A percentile compares a stretch with the other conserved stretches of the same genome.
Evolutionary conservation across 441 rosid species (phyloP).

Genomic region (Mallotus japonicus): DNA sequence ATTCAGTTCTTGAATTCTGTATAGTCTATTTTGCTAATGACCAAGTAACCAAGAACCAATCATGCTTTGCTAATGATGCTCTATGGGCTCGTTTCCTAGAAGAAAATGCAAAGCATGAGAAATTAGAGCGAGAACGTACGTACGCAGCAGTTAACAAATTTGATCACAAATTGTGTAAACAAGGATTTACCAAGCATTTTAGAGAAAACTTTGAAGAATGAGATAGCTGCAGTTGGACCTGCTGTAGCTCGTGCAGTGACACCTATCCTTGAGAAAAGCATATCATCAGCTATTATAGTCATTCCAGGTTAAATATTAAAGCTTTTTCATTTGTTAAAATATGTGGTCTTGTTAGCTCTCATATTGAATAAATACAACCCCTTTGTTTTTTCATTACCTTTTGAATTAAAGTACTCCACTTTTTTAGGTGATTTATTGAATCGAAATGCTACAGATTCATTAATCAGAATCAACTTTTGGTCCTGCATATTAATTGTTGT

Average conservation of each 20-base stretch:
- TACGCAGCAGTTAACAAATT: slow-evolving; percentile 56
- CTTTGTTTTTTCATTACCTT: not conserved
- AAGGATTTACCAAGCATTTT: slow-evolving; percentile 61
- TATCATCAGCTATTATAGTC: slow-evolving; percentile 60
- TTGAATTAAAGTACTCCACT: not conserved
- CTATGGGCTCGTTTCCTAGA: slow-evolving; percentile 84
- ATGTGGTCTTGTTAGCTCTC: slow-evolving; percentile 14
- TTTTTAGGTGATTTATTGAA: not conserved
- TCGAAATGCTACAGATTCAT: not conserved
- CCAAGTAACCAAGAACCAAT: too few species aligned
- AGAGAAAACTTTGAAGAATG: slow-evolving; percentile 77
- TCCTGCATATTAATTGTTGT: not conserved
- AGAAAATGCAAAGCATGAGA: slow-evolving; percentile 69
- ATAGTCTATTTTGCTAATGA: too few species aligned
- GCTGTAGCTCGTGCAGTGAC: slow-evolving; percentile 53
- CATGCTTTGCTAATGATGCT: too few species aligned
- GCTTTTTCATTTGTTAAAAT: slow-evolving; percentile 8
- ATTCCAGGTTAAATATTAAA: slow-evolving; percentile 66
- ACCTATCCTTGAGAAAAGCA: slow-evolving; percentile 69
- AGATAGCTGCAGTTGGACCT: slow-evolving; percentile 55
- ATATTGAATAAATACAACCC: slow-evolving; percentile 10
- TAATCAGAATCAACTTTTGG: slow-evolving; percentile 3
- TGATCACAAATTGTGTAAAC: slow-evolving; percentile 52
- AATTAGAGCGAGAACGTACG: slow-evolving; percentile 51
- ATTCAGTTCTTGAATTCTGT: too few species aligned